phyloP scores from a whole-genome alignment of 2,329 filamentous ascomycete species.

The Ceratocystis lukuohia region DNA sequence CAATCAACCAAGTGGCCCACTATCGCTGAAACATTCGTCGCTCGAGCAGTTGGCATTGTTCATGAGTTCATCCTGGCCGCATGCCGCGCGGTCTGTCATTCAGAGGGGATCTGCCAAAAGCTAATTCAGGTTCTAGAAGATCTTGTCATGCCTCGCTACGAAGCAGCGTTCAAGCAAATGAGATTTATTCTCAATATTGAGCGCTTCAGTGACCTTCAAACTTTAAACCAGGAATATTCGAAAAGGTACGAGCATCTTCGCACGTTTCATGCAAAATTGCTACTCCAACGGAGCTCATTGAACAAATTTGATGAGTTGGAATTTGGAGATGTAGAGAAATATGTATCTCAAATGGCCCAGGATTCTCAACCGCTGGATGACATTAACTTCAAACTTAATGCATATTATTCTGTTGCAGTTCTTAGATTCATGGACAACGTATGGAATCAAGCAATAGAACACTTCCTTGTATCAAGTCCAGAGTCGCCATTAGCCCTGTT shows the following conservation, averaged over 20 bases:
- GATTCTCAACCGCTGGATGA: constrained; percentile 22
- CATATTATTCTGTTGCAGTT: constrained; percentile 27
- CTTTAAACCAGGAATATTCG: constrained; percentile 22
- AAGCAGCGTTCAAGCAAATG: constrained; percentile 22
- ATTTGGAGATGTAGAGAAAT: fast-evolving
- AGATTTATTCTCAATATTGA: constrained; percentile 24
- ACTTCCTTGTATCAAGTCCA: constrained; percentile 23
- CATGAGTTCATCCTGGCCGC: constrained; percentile 24
- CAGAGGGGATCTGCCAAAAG: constrained; percentile 19
- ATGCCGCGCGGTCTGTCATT: constrained; percentile 21
- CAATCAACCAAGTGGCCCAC: constrained; percentile 26
- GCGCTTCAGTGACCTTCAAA: constrained; percentile 24
- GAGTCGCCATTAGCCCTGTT: constrained; percentile 25
- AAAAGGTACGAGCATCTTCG: neutral
- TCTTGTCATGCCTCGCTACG: constrained; percentile 22
- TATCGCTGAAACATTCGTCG: constrained; percentile 24
- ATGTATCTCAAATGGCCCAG: neutral
- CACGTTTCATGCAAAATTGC: constrained; percentile 10
- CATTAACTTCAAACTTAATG: constrained; percentile 25
- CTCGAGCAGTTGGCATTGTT: constrained; percentile 23
- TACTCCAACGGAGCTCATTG: fast-evolving
- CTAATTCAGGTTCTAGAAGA: constrained; percentile 23
- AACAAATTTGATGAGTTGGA: too few species aligned
- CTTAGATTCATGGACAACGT: constrained; percentile 28
- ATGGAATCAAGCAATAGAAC: constrained; percentile 25